Percentiles rank a stretch among this genome's conserved stretches.
These are phyloP conservation scores for Thalassiosira exigua DNA, from an alignment of 352 stramenopile genomes.

Conservation along the genomic window DNA sequence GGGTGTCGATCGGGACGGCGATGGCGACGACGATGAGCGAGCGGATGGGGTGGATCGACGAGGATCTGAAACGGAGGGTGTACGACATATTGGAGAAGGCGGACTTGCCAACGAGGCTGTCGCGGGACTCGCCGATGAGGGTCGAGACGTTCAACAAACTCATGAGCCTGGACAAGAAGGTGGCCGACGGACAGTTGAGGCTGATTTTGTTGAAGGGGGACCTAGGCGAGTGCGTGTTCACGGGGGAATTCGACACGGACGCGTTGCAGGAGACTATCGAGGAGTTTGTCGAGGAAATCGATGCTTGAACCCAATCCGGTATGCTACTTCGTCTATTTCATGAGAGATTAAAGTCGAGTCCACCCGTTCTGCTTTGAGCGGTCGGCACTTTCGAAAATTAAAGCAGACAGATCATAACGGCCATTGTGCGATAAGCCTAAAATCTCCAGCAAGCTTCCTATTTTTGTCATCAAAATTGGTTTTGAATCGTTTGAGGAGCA, in stretches of 20 bases:
- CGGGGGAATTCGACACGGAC: slow-evolving; percentile 83
- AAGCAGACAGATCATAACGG: too few species aligned
- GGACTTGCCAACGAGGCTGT: slow-evolving; percentile 82
- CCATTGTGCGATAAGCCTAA: too few species aligned
- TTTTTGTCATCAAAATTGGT: too few species aligned
- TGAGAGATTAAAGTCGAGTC: too few species aligned
- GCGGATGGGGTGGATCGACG: slow-evolving; percentile 86
- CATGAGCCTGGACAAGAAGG: slow-evolving; percentile 90
- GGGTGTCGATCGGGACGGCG: slow-evolving; percentile 95
- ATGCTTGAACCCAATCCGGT: too few species aligned
- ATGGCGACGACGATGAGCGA: slow-evolving; percentile 95
- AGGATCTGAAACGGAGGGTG: slow-evolving; percentile 71
- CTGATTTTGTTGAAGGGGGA: slow-evolving; percentile 87
- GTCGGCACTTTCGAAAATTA: too few species aligned
- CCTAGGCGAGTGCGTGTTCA: slow-evolving; percentile 87
- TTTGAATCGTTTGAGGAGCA: too few species aligned
- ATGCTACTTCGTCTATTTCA: neutral
- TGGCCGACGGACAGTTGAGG: slow-evolving; percentile 85
- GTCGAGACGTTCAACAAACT: slow-evolving; percentile 79
- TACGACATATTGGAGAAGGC: slow-evolving; percentile 81
- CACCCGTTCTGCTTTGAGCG: too few species aligned
- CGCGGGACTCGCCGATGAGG: slow-evolving; percentile 83
- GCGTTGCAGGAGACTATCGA: slow-evolving; percentile 87
- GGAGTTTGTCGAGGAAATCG: slow-evolving; percentile 81
- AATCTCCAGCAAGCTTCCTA: too few species aligned